A percentile compares a stretch with the other conserved stretches of the same genome.
These are phyloP conservation scores for Cyberlindnera misumaiensis DNA, from an alignment of 805 yeast species.

Conservation along the genomic window DNA sequence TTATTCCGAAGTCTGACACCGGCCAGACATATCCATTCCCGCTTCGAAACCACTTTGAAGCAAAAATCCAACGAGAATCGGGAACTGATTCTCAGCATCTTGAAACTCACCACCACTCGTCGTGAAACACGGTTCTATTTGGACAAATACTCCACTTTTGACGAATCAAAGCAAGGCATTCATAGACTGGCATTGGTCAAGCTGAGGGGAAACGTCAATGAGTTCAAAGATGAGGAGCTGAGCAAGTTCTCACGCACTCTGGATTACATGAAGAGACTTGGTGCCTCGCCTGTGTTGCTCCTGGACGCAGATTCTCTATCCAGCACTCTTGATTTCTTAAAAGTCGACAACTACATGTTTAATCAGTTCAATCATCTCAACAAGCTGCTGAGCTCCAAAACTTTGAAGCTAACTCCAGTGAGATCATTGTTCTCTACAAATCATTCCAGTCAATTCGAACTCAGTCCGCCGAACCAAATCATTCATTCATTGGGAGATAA, in stretches of 20 bases:
- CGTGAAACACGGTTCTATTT: conserved; percentile 84
- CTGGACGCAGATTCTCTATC: conserved; percentile 20
- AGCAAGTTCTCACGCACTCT: conserved; percentile 14
- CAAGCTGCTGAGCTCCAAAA: conserved; percentile 4
- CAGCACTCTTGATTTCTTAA: conserved; percentile 10
- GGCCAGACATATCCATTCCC: no score
- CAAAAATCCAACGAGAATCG: conserved; percentile 38
- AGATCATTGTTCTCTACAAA: conserved; percentile 9
- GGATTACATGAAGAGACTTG: conserved; percentile 18
- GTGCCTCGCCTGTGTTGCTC: conserved; percentile 17
- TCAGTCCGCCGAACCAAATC: conserved; percentile 8
- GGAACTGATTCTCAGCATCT: conserved; percentile 74
- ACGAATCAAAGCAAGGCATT: conserved; percentile 10
- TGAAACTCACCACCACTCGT: conserved; percentile 88
- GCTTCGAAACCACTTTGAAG: conserved; percentile 4
- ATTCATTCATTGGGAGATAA: conserved; percentile 5
- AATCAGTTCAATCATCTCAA: conserved; percentile 17
- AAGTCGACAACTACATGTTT: conserved; percentile 12
- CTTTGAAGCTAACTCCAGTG: conserved; percentile 12
- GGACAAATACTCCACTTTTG: conserved; percentile 50
- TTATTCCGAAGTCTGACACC: no score
- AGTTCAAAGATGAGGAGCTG: conserved; percentile 10
- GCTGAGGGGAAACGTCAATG: conserved; percentile 20
- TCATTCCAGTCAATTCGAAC: conserved; percentile 1
- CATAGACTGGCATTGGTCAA: conserved; percentile 24